Evolutionary conservation across 208 protist genomes (phyloP), one percentile per base, ranked within the genome.

Genomic region (Crithidia acanthocephali): DNA sequence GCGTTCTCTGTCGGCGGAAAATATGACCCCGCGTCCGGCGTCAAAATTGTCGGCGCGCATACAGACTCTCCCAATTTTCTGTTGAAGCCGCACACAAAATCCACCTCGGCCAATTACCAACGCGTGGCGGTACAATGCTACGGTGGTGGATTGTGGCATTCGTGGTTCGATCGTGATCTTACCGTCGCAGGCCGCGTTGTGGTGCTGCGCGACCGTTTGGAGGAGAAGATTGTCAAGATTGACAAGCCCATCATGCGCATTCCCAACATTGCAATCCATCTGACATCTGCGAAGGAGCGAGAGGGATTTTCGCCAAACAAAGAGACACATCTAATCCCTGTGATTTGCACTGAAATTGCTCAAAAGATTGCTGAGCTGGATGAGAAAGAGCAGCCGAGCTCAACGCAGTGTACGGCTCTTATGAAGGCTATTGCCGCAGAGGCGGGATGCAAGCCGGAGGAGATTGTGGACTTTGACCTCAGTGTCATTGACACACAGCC

Each of bases 391-490:
- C 33, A 9, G 1, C 23, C 52, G 42, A 48, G 51, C 48, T 40
- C 66, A 9, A 65, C 72, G 18, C 94, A 98, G 35, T 89, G 94
- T 47, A 57, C 82, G 8, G 51, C 85, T 0, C 73, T 99, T 8
- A 73, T 99, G 25, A 74, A 89, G 10, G 57, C 90, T 0, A 35
- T 98, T 32, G 78, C 93, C 10, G 76, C 73, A 1, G 89, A 82
- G 37, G 64, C 93, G 2, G 79, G 71, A 9, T 94, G 81, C 68
- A 50, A 64, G 3, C 64, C 82, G 9, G 74, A 81, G 2, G 91
- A 98, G 64, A 98, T 99, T 74, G 51, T 94, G 8, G 98, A 99
- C 70, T 98, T 98, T 80, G 98, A 99, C 55, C 74, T 99, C 20
- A 96, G 84, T 51, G 74, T 99, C 11, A 90, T 90, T 53, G 98